Conservation (phyloP, 257 asterid species). For the Oldenlandia corymbosa region DNA sequence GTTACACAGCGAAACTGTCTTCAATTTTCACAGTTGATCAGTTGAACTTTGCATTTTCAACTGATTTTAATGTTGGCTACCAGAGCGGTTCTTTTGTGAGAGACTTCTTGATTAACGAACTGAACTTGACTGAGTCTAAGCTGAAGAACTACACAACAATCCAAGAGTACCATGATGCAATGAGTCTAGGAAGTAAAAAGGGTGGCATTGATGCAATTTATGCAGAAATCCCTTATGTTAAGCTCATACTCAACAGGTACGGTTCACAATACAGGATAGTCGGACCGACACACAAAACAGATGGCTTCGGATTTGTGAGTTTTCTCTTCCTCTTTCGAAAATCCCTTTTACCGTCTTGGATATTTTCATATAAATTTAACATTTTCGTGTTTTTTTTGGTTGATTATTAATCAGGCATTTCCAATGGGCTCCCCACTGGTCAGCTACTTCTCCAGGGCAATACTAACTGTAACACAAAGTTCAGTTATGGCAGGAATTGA, state of each 20-base stretch:
- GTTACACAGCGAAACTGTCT: constrained; percentile 52
- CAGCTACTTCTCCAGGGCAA: constrained; percentile 41
- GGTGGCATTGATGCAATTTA: constrained; percentile 56
- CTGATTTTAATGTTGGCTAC: constrained; percentile 32
- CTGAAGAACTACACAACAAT: constrained; percentile 27
- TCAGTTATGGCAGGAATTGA: constrained; percentile 25
- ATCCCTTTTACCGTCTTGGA: too few species aligned
- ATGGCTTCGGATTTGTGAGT: constrained; percentile 61
- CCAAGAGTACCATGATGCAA: constrained; percentile 28
- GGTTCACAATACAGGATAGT: constrained; percentile 39
- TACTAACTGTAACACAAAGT: constrained; percentile 38
- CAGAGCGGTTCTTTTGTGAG: constrained; percentile 46
- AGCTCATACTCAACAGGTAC: constrained; percentile 32
- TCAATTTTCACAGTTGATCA: constrained; percentile 57
- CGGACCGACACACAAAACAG: constrained; percentile 42
- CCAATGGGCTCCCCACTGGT: constrained; percentile 28
- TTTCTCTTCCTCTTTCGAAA: constrained; percentile 3
- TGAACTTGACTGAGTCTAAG: constrained; percentile 27
- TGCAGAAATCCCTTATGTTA: constrained; percentile 56
- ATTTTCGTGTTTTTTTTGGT: too few species aligned
- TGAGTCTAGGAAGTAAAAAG: constrained; percentile 37
- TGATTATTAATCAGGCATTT: constrained; percentile 41
- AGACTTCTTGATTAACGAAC: constrained; percentile 20
- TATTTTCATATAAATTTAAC: too few species aligned
- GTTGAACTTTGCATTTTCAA: constrained; percentile 33